Base-by-base conservation (phyloP, 1,139 yeast species). In the Suhomyces anneliseae region DNA sequence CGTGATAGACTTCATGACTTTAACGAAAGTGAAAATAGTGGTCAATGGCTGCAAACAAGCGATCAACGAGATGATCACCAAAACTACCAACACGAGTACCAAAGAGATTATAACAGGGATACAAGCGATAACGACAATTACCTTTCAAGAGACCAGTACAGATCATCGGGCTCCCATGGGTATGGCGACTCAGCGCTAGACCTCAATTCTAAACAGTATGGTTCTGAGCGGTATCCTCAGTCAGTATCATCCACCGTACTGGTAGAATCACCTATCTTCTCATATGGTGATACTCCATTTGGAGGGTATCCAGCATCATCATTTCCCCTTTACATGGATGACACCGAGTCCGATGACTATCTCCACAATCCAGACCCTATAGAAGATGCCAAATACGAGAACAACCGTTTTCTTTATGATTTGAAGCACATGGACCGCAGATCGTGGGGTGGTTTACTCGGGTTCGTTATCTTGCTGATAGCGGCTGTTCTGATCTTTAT, bases 301-400 rank as follows among this genome's bases (percentile, higher is more conserved):
- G 69, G 69, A 12, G 69, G 69, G 14, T 65, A 54, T 48, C 69
- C 69, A 0, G 65, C 64, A 3, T 45, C 55, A n/a, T 50, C 59
- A 4, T 65, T 65, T 42, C 68, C 69, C 7, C 51, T 65, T 37
- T 59, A 60, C 49, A 55, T 65, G 12, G 62, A 63, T 39, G 66
- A 65, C 33, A 54, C 52, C 39, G 69, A 65, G 42, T 52, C 57
- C 7, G 69, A 65, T 43, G 69, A 65, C 50, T 61, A 62, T 44
- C 50, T 64, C 42, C 69, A 65, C 48, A 65, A 65, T 46, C 68
- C 67, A 0, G 65, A 63, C 51, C 67, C 68, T 7, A 50, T 60
- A 8, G 61, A 58, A 14, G 69, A 65, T 40, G 63, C 62, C 9
- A 59, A 58, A 14, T 65, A 65, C 50, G 68, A 64, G 44, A 61